A percentile compares a stretch with the other conserved stretches of the same genome.
Evolutionary conservation across 2,329 filamentous ascomycete genomes (phyloP).

Genomic region (Penicillium sp.): DNA sequence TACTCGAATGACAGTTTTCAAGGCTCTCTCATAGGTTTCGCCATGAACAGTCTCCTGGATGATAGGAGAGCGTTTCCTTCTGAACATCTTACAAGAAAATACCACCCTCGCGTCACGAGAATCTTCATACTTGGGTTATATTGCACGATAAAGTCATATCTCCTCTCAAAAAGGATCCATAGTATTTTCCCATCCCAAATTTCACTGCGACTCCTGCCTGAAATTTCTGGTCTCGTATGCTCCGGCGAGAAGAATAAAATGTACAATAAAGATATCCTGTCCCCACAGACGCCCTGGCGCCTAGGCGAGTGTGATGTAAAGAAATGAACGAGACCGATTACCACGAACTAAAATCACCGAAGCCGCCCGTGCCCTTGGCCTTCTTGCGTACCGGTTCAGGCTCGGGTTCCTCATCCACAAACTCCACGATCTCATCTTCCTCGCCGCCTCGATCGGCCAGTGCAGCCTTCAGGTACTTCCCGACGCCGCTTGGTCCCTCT

Average conservation of each 20-base stretch:
- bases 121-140: no score
- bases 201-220: not conserved
- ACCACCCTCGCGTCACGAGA: no score
- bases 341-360: conserved; percentile 96
- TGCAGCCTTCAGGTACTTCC: conserved; percentile 78
- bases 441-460: conserved; percentile 41
- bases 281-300: not conserved
- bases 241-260: not conserved
- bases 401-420: conserved; percentile 62
- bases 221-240: not conserved
- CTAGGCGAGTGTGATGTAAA: conserved; percentile 61
- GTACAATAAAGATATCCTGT: not conserved
- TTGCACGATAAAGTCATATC: no score
- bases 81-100: no score
- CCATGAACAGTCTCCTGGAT: no score
- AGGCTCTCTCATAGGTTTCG: no score
- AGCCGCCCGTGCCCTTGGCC: conserved; percentile 68
- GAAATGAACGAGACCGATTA: conserved; percentile 69
- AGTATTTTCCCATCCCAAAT: not conserved
- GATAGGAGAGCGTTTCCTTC: no score
- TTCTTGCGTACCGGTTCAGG: conserved; percentile 78
- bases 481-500: conserved; percentile 57
- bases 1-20: no score
- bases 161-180: not conserved
- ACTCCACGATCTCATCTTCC: conserved; percentile 63